Evolutionary conservation across 352 stramenopile species (phyloP).

Genomic region (Plasmopara viticola): DNA sequence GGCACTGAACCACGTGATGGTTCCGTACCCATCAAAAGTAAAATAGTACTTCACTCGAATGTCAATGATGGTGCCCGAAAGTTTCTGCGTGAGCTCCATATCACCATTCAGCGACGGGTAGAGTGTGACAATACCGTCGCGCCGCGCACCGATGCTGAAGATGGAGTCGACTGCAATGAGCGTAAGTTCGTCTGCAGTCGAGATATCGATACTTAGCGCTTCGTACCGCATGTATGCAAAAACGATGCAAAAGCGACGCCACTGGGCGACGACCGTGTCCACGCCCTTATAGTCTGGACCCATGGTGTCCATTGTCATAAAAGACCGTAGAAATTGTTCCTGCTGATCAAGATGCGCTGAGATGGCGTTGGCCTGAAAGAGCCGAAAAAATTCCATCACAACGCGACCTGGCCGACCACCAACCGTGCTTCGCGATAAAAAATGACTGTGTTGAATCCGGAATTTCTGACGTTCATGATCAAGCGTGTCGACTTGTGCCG

Average conservation of each 20-base stretch:
- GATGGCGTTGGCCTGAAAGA: slow-evolving; percentile 43
- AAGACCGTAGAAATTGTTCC: slow-evolving; percentile 44
- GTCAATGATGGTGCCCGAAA: slow-evolving; percentile 34
- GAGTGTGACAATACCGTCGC: slow-evolving; percentile 37
- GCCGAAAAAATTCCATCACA: slow-evolving; percentile 47
- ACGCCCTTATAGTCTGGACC: slow-evolving; percentile 51
- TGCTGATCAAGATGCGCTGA: slow-evolving; percentile 23
- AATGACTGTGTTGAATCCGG: slow-evolving; percentile 29
- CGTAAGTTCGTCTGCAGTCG: slow-evolving; percentile 32
- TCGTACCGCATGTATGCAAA: slow-evolving; percentile 42
- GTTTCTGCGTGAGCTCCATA: slow-evolving; percentile 42
- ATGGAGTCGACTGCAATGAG: slow-evolving; percentile 33
- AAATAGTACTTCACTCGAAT: slow-evolving; percentile 47
- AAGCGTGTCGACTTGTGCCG: slow-evolving; percentile 35
- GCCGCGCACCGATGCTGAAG: slow-evolving; percentile 32
- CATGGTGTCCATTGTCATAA: slow-evolving; percentile 37
- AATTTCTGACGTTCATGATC: slow-evolving; percentile 26
- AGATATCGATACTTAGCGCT: slow-evolving; percentile 24
- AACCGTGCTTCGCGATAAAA: slow-evolving; percentile 21
- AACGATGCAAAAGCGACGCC: slow-evolving; percentile 38
- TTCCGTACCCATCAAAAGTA: slow-evolving; percentile 36
- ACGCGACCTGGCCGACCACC: slow-evolving; percentile 27
- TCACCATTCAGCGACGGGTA: slow-evolving; percentile 36
- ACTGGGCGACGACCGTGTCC: slow-evolving; percentile 48
- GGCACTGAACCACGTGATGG: slow-evolving; percentile 47